Conservation (phyloP, 768 basidiomycete species). For the Pleurotus ostreatus region DNA sequence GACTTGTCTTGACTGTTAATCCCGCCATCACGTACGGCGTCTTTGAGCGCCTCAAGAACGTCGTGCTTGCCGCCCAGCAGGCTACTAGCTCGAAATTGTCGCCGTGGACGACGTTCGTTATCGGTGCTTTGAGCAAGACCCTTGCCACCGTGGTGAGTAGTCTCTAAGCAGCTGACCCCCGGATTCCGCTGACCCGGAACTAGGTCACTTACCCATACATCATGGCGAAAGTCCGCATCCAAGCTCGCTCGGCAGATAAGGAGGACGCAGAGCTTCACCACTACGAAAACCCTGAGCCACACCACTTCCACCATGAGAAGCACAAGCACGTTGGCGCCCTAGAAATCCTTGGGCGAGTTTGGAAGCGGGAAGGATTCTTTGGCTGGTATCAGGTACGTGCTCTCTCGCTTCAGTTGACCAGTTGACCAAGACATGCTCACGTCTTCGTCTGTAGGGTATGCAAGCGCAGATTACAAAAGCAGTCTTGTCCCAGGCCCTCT, state of each 20-base stretch:
- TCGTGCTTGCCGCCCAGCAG: conserved; percentile 55
- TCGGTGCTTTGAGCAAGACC: conserved; percentile 94
- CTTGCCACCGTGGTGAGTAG: conserved; percentile 86
- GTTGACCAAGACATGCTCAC: too few relatives aligned
- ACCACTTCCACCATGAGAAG: conserved; percentile 36
- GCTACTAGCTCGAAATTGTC: conserved; percentile 57
- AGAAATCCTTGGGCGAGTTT: conserved; percentile 68
- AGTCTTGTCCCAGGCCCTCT: conserved; percentile 88
- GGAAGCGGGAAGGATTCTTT: conserved; percentile 70
- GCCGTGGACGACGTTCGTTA: conserved; percentile 72
- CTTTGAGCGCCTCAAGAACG: conserved; percentile 85
- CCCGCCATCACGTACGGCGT: conserved; percentile 97
- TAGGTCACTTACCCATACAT: conserved; percentile 95
- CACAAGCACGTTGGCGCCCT: conserved; percentile 68
- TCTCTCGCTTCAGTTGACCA: too few relatives aligned
- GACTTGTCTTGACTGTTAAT: conserved; percentile 93
- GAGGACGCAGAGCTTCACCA: conserved; percentile 44
- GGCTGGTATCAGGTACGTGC: conserved; percentile 91
- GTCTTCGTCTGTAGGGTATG: conserved; percentile 65
- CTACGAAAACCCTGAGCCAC: conserved; percentile 29
- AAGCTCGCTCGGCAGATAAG: conserved; percentile 67
- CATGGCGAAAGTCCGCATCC: conserved; percentile 95
- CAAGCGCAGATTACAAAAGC: conserved; percentile 95
- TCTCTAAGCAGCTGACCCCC: not conserved
- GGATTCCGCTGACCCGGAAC: not conserved